These are phyloP conservation scores for Ceriops tagal DNA, from an alignment of 345 rosid species.

Conservation along the genomic window DNA sequence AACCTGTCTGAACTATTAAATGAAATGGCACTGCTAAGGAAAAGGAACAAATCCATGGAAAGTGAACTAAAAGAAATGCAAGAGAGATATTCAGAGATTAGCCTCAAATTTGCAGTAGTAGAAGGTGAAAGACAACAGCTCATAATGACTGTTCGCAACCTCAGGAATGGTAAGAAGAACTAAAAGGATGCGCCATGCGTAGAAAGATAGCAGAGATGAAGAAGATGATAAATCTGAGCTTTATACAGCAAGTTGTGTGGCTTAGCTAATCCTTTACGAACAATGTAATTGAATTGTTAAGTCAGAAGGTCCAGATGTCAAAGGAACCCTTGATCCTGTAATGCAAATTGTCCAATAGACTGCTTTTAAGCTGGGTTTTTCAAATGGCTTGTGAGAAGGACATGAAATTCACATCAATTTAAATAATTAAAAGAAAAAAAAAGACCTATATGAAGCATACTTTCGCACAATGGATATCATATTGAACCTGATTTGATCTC, in stretches of 20 bases:
- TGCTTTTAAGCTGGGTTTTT: not conserved
- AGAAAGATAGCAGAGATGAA: not conserved
- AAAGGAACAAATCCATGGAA: constrained; percentile 73
- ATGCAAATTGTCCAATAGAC: not conserved
- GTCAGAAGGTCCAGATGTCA: constrained; percentile 4
- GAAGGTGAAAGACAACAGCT: constrained; percentile 96
- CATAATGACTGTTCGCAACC: constrained; percentile 85
- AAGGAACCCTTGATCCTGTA: not conserved
- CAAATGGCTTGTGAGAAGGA: too few species aligned
- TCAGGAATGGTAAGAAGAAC: constrained; percentile 61
- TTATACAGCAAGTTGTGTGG: not conserved
- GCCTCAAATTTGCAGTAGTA: constrained; percentile 89
- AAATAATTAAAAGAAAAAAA: not conserved
- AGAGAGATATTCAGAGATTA: constrained; percentile 86
- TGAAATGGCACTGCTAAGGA: constrained; percentile 34
- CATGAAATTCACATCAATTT: not conserved
- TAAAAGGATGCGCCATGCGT: not conserved
- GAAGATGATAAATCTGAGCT: not conserved
- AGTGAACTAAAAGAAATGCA: constrained; percentile 86
- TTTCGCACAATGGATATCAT: constrained; percentile 24
- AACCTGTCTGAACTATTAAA: constrained; percentile 31
- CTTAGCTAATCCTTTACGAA: not conserved
- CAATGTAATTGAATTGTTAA: not conserved
- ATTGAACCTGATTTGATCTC: too few species aligned
- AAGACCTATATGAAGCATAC: constrained; percentile 31